Evolutionary conservation across 768 basidiomycete genomes (phyloP).

Genomic region (Nidularia sp.): DNA sequence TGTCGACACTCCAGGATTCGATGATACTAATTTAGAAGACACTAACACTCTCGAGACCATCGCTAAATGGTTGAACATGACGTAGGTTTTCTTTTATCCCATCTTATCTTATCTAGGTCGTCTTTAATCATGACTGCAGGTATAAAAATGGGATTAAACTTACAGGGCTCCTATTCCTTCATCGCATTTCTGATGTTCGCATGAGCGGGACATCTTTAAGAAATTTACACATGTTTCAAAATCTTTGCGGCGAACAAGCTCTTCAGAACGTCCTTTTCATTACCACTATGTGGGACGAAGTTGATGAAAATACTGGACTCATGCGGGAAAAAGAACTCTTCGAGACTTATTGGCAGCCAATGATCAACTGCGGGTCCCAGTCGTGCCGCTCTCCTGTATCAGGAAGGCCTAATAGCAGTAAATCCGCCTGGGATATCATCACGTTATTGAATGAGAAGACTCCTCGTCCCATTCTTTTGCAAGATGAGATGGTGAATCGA

Average conservation of each 20-base stretch:
- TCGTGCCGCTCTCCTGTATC: background rate
- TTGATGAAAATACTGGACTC: background rate
- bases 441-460: background rate
- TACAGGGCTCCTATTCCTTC: background rate
- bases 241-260: background rate
- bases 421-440: background rate
- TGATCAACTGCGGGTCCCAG: background rate
- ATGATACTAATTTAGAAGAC: background rate
- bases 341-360: background rate
- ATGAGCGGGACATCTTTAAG: background rate
- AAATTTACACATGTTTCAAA: constrained; percentile 1
- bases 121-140: constrained; percentile 1
- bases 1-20: background rate
- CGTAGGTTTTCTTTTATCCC: background rate
- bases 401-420: background rate
- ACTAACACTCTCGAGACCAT: background rate
- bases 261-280: background rate
- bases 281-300: background rate
- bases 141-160: constrained; percentile 1
- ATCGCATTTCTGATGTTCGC: background rate
- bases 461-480: background rate
- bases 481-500: background rate
- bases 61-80: background rate
- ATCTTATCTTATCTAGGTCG: background rate
- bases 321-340: background rate